Base-by-base conservation (phyloP, 768 basidiomycete species). In the Suillus cothurnatus region DNA sequence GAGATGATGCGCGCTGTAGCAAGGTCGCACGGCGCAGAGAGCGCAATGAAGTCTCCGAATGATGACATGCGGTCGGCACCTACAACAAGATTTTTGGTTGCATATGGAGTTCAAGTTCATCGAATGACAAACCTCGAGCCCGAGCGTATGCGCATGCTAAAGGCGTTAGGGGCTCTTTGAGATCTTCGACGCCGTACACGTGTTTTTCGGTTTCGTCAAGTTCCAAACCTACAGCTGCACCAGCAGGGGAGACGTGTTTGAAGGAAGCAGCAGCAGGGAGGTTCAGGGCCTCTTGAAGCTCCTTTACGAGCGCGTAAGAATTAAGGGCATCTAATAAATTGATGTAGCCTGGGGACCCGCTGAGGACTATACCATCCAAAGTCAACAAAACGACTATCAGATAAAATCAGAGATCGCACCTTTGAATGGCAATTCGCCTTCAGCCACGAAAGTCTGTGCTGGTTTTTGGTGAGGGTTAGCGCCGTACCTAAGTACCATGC, bases 401-500 rank as follows among this genome's bases (percentile, higher is more conserved):
- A 11, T 53, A 49, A 32, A 38, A 39, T 28, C 9, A 23, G 23
- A 45, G 11, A 38, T 61, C 53, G 15, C 65, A 94, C 96, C 93
- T 82, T 92, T 96, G 86, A 99, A 97, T 21, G 97, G 97, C 50
- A 99, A 83, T 70, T 89, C 86, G 26, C 95, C 95, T 64, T 90
- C 86, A 3, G 90, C 84, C 11, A 99, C 95, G 72, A 89, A 99
- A 0, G 97, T 96, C 77, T 98, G 95, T 0, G 97, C 97, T 45
- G 97, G 97, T 79, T 95, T 97, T 76, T 99, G 97, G 73, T 99
- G 97, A 4, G 97, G 97, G 78, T 99, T 99, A 6, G 95, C 95
- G 47, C 97, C 97, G 76, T 99, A 99, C 61, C 97, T 86, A 67
- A 99, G 80, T 1, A 92, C 81, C 73, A 96, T 84, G 64, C 94